phyloP scores from a whole-genome alignment of 2,329 filamentous ascomycete species.

The Penicillium digitatum region DNA sequence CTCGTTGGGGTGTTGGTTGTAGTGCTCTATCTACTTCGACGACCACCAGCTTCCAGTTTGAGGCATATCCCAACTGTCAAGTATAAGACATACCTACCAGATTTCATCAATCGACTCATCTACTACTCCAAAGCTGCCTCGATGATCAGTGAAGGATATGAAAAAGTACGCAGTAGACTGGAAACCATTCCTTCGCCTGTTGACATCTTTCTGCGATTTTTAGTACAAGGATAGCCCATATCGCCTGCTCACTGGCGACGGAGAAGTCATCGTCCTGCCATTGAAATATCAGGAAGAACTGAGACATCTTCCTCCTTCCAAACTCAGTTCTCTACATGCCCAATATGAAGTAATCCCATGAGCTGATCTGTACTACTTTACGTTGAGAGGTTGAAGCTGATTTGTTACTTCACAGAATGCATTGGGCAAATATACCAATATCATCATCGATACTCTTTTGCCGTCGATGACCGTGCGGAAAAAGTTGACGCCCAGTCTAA shows the following conservation, averaged over 20 bases:
- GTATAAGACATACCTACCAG: slow-evolving; percentile 20
- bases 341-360: slow-evolving; percentile 23
- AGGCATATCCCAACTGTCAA: slow-evolving; percentile 24
- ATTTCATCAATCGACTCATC: slow-evolving; percentile 26
- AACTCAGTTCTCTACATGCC: slow-evolving; percentile 28
- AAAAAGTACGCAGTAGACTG: slow-evolving; percentile 15
- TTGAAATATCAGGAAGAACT: slow-evolving; percentile 27
- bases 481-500: slow-evolving; percentile 24
- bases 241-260: slow-evolving; percentile 29
- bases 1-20: slow-evolving; percentile 10
- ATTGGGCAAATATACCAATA: slow-evolving; percentile 28
- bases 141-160: slow-evolving; percentile 28
- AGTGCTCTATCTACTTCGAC: slow-evolving; percentile 8
- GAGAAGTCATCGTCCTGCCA: slow-evolving; percentile 29
- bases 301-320: slow-evolving; percentile 14
- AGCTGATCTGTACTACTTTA: neutral
- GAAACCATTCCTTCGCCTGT: neutral
- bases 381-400: neutral
- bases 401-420: slow-evolving; percentile 20
- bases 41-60: slow-evolving; percentile 6
- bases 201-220: neutral
- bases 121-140: slow-evolving; percentile 22
- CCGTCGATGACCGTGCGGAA: slow-evolving; percentile 24
- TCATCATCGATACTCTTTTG: slow-evolving; percentile 25
- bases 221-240: slow-evolving; percentile 29